Conservation (phyloP, 257 asterid species). For the Pogostemon cablin region DNA sequence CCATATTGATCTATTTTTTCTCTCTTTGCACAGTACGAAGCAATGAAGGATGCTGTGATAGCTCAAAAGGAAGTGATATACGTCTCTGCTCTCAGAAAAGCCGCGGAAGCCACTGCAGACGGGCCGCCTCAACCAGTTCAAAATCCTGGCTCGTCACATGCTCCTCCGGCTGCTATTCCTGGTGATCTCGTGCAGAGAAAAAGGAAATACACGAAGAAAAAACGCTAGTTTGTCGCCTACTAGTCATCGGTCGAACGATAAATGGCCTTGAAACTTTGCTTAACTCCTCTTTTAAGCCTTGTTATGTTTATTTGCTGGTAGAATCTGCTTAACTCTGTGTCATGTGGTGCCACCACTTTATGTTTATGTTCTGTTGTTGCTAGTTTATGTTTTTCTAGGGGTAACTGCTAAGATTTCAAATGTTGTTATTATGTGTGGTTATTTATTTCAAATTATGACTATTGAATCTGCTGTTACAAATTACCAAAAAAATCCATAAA, state of each 20-base stretch:
- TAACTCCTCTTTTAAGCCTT: not conserved
- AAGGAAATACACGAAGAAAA: not conserved
- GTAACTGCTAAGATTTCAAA: not conserved
- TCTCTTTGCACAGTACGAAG: slow-evolving; percentile 41
- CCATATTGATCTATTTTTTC: not conserved
- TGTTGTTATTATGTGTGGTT: not conserved
- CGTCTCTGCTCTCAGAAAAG: slow-evolving; percentile 29
- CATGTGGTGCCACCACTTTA: not conserved
- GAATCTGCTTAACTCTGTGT: not conserved
- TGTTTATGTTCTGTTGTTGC: not conserved
- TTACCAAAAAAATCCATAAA: too few species aligned
- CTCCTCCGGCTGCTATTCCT: not conserved
- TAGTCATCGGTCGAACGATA: not conserved
- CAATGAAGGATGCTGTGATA: slow-evolving; percentile 31
- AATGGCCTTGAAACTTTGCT: not conserved
- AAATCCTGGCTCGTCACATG: not conserved
- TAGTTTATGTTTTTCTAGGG: not conserved
- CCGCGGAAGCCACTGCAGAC: slow-evolving; percentile 15
- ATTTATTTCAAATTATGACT: not conserved
- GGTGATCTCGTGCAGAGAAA: not conserved
- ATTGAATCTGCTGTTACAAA: too few species aligned
- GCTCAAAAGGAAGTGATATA: slow-evolving; percentile 32
- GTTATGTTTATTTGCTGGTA: not conserved
- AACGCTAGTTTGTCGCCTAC: not conserved
- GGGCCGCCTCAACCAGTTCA: slow-evolving; percentile 17